Percentiles rank a stretch among this genome's conserved stretches.
phyloP scores from a whole-genome alignment of 1,139 yeast species.

The Pichia sp. region DNA sequence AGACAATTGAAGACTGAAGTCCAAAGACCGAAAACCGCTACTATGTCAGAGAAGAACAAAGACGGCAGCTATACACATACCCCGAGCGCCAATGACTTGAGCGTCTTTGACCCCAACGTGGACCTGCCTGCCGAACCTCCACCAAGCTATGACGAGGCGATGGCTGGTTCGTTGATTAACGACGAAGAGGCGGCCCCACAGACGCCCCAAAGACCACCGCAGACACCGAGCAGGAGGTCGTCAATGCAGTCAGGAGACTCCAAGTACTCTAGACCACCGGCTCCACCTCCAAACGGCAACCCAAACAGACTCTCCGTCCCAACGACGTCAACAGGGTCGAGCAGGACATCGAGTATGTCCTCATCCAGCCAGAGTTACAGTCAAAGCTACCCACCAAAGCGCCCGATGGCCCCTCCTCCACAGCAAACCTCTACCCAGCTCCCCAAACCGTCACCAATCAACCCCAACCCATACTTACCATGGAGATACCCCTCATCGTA shows the following conservation, averaged over 20 bases:
- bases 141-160: constrained; percentile 35
- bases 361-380: not conserved
- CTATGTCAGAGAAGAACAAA: constrained; percentile 2
- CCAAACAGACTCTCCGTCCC: not conserved
- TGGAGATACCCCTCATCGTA: constrained; percentile 62
- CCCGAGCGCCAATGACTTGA: constrained; percentile 12
- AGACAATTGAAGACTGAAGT: too few species aligned
- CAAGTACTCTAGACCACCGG: constrained; percentile 15
- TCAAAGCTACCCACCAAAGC: constrained; percentile 4
- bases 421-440: not conserved
- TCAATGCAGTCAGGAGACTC: constrained; percentile 1
- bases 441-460: constrained; percentile 17
- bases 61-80: not conserved
- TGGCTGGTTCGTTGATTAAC: constrained; percentile 16
- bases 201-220: constrained; percentile 12
- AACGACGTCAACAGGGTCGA: not conserved
- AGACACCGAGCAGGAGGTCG: constrained; percentile 1
- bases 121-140: constrained; percentile 28
- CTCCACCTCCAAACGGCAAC: constrained; percentile 13
- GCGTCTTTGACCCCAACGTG: constrained; percentile 23
- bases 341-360: not conserved
- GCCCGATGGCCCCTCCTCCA: not conserved
- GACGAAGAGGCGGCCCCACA: constrained; percentile 6
- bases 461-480: constrained; percentile 45
- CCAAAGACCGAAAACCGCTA: not conserved